These are phyloP conservation scores for Cercospora sp. DNA, from an alignment of 2,329 filamentous ascomycete genomes.

Conservation along the genomic window DNA sequence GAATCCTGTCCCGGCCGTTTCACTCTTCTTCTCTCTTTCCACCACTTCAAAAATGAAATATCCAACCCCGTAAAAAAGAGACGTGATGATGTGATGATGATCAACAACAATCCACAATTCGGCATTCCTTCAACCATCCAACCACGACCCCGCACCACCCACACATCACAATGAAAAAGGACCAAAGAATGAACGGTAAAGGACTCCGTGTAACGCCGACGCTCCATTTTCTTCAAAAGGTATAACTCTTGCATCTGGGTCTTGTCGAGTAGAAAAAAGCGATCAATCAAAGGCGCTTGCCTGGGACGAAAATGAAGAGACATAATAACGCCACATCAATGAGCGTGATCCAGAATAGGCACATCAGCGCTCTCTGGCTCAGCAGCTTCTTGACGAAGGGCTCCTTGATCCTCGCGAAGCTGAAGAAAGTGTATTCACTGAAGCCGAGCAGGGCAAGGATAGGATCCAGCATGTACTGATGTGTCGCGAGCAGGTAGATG, in stretches of 20 bases:
- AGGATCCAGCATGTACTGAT: constrained; percentile 94
- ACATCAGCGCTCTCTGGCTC: constrained; percentile 78
- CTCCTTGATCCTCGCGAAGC: constrained; percentile 83
- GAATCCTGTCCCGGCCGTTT: not conserved
- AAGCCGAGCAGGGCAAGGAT: constrained; percentile 83
- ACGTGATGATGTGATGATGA: not conserved
- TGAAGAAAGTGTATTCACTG: constrained; percentile 96
- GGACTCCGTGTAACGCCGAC: not conserved
- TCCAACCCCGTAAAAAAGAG: not conserved
- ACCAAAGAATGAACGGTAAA: not conserved
- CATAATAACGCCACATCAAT: constrained; percentile 81
- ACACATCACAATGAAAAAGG: not conserved
- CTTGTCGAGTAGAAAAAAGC: not conserved
- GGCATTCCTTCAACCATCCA: not conserved
- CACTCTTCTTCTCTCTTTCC: not conserved
- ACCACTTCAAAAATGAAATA: not conserved
- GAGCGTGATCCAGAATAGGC: constrained; percentile 71
- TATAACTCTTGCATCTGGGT: not conserved
- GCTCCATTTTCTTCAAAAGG: not conserved
- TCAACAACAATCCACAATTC: not conserved
- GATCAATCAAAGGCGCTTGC: constrained; percentile 66
- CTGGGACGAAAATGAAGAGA: constrained; percentile 92
- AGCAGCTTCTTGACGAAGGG: constrained; percentile 85
- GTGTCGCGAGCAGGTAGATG: constrained; percentile 83
- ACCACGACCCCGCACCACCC: not conserved